These are phyloP conservation scores for Auriscalpium orientale DNA, from an alignment of 768 basidiomycete species.

Conservation along the genomic window DNA sequence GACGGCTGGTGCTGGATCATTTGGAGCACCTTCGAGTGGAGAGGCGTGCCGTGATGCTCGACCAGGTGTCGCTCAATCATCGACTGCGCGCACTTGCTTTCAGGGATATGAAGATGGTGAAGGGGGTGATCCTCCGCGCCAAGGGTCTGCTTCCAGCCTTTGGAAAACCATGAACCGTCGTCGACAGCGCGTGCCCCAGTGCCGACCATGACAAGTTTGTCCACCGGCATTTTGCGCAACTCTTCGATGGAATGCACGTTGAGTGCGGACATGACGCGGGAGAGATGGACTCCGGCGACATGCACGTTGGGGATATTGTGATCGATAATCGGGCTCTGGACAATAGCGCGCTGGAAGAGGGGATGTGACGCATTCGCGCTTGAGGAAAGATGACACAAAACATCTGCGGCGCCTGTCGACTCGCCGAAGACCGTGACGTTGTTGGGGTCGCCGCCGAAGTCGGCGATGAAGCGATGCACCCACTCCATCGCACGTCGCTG, in stretches of 20 bases:
- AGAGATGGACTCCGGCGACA: slow-evolving; percentile 60
- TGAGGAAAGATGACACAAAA: slow-evolving; percentile 45
- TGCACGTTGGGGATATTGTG: slow-evolving; percentile 51
- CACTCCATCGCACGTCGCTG: slow-evolving; percentile 40
- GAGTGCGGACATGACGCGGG: slow-evolving; percentile 51
- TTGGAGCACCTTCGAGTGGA: slow-evolving; percentile 8
- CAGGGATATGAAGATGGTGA: slow-evolving; percentile 19
- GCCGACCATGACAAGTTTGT: slow-evolving; percentile 42
- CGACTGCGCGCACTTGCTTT: slow-evolving; percentile 23
- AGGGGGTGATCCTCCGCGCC: slow-evolving; percentile 26
- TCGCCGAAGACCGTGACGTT: slow-evolving; percentile 29
- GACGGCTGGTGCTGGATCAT: slow-evolving; percentile 9
- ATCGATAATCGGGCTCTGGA: slow-evolving; percentile 67
- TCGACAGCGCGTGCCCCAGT: slow-evolving; percentile 51
- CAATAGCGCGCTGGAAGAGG: slow-evolving; percentile 64
- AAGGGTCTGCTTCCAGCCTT: slow-evolving; percentile 47
- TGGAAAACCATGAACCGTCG: slow-evolving; percentile 61
- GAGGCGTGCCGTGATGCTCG: slow-evolving; percentile 12
- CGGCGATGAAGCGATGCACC: slow-evolving; percentile 43
- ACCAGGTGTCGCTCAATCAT: slow-evolving; percentile 5
- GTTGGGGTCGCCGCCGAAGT: slow-evolving; percentile 43
- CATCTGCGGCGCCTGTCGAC: slow-evolving; percentile 27
- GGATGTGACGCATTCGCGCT: slow-evolving; percentile 49
- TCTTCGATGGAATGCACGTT: slow-evolving; percentile 50
- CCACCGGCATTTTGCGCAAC: slow-evolving; percentile 50